Base-by-base conservation (phyloP, 345 rosid genomes). In the Kandelia obovata region DNA sequence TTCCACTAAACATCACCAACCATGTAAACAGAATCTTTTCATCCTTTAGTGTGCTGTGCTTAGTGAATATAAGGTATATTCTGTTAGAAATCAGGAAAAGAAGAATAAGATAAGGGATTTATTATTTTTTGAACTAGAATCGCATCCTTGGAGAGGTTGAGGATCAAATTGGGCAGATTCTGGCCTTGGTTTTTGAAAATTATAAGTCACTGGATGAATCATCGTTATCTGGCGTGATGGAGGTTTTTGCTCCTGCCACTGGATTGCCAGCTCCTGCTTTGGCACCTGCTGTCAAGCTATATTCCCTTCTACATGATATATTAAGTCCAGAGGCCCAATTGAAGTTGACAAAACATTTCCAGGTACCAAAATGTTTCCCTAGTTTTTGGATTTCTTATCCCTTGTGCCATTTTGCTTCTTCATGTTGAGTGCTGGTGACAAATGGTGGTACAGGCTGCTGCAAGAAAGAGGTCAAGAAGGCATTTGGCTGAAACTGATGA, bases 121-220 rank as follows among this genome's bases (percentile, higher is more conserved):
- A 10, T 51, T 9, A 25, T 25, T 30, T 47, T 16, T 55, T 60
- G 31, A n/a, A 10, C 47, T 69, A 74, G 78, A 74, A 74, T 58
- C 78, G 78, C 19, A 62, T 74, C 32, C 69, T 69, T 74, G 69
- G 78, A 25, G 78, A 74, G 60, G 69, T 74, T 64, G 78, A 74
- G 63, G 73, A 68, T 74, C 78, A 74, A 69, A 47, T 74, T 35
- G 66, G 64, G 47, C 65, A 74, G 6, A 64, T 64, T n/a, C 73
- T 74, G 11, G 52, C 69, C 57, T 23, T 74, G 61, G 67, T 49
- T 69, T 69, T 74, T 64, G 73, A 74, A 59, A 74, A 74, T 64
- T 74, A 74, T 64, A 74, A 74, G 65, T 74, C 78, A 23, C 53
- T 74, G 31, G 73, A 74, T 58, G 78, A 74, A 64, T 58, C 27